Evolutionary conservation across 441 rosid genomes (phyloP).

Genomic region (Eugenia klotzschiana): DNA sequence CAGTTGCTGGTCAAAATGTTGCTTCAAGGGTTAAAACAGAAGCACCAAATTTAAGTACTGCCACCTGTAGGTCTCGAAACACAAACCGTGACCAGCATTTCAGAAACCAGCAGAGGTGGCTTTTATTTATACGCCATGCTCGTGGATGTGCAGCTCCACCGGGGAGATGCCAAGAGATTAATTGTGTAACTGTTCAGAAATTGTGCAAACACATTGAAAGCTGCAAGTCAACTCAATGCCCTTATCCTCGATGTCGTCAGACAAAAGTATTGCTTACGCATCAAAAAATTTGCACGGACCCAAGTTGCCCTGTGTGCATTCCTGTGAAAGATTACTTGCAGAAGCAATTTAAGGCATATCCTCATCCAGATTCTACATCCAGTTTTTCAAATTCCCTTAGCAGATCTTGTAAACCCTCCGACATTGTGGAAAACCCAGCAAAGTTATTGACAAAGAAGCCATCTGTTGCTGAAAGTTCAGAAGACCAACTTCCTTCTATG

Average conservation of each 20-base stretch:
- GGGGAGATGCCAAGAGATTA: slow-evolving; percentile 64
- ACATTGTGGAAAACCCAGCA: slow-evolving; percentile 28
- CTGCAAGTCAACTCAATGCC: slow-evolving; percentile 50
- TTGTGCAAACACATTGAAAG: slow-evolving; percentile 74
- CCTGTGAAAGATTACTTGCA: slow-evolving; percentile 62
- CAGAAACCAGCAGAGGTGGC: slow-evolving; percentile 80
- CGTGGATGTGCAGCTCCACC: slow-evolving; percentile 79
- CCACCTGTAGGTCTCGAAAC: slow-evolving; percentile 40
- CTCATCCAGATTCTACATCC: slow-evolving; percentile 29
- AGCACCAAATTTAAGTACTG: slow-evolving; percentile 26
- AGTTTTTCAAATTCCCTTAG: slow-evolving; percentile 18
- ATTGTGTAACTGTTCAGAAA: slow-evolving; percentile 59
- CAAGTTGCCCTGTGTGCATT: slow-evolving; percentile 86
- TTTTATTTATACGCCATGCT: slow-evolving; percentile 85
- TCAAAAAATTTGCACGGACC: slow-evolving; percentile 54
- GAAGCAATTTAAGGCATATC: slow-evolving; percentile 38
- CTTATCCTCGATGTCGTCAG: slow-evolving; percentile 71
- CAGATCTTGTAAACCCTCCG: slow-evolving; percentile 33
- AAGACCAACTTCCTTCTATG: slow-evolving; percentile 58
- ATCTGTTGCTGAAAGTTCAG: slow-evolving; percentile 30
- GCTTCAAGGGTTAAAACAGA: slow-evolving; percentile 36
- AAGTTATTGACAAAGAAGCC: slow-evolving; percentile 29
- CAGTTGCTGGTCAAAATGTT: slow-evolving; percentile 30
- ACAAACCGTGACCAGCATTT: slow-evolving; percentile 60
- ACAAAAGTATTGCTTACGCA: slow-evolving; percentile 67